These are phyloP conservation scores for Tremella mesenterica DNA, from an alignment of 768 basidiomycete species.

Conservation along the genomic window DNA sequence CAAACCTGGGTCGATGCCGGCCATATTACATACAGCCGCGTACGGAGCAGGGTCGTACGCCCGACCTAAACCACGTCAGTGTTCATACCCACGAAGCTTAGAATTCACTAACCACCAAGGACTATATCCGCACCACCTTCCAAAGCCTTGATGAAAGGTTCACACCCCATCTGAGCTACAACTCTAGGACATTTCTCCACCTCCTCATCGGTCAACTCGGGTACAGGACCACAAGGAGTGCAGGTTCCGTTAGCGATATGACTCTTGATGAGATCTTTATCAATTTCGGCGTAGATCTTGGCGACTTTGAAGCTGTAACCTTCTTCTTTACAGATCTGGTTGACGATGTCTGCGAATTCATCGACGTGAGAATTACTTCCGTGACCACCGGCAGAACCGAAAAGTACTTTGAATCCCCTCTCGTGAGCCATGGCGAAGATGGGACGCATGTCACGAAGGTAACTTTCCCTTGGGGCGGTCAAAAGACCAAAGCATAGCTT, in stretches of 20 bases:
- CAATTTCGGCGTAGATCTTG: not conserved
- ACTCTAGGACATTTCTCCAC: not conserved
- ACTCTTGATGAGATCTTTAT: not conserved
- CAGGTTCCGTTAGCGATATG: not conserved
- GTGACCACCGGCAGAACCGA: not conserved
- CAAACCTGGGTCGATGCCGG: not conserved
- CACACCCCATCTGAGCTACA: not conserved
- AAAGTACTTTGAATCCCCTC: not conserved
- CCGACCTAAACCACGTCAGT: not conserved
- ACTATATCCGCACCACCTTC: not conserved
- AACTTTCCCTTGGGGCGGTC: not conserved
- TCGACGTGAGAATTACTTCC: not conserved
- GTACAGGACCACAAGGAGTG: not conserved
- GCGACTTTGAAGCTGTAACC: not conserved
- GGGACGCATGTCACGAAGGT: not conserved
- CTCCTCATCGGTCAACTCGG: not conserved
- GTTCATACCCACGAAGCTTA: not conserved
- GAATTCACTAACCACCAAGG: not conserved
- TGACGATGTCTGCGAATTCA: not conserved
- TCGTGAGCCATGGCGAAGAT: not conserved
- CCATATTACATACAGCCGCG: not conserved
- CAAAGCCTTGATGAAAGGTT: not conserved
- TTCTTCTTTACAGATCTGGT: not conserved
- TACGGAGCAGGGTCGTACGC: constrained; percentile 14
- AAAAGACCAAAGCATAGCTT: not conserved